Conservation (phyloP, 331 rosid genomes). For the Quercus phellos region DNA sequence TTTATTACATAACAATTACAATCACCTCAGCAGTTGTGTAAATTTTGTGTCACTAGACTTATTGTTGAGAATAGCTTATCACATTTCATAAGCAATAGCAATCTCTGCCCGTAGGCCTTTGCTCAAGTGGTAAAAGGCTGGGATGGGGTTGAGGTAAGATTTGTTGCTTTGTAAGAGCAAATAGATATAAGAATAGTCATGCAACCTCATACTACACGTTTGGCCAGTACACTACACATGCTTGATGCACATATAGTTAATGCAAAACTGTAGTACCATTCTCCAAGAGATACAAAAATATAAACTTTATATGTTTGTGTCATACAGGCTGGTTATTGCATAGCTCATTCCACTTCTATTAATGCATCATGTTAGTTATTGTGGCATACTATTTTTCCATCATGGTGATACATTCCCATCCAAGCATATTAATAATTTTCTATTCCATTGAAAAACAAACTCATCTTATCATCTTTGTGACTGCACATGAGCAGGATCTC, state of each 20-base stretch:
- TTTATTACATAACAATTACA: no score
- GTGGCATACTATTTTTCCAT: not conserved
- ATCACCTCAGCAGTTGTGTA: no score
- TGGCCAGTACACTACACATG: not conserved
- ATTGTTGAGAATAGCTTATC: no score
- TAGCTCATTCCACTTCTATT: not conserved
- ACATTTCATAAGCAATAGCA: no score
- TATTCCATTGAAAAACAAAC: slow-evolving; percentile 6
- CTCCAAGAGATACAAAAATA: not conserved
- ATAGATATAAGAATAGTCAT: not conserved
- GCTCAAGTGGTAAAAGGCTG: not conserved
- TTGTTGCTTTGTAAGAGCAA: not conserved
- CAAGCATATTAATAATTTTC: not conserved
- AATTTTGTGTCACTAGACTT: no score
- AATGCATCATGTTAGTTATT: not conserved
- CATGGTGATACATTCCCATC: not conserved
- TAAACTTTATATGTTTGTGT: not conserved
- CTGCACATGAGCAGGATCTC: slow-evolving; percentile 48
- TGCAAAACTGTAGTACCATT: not conserved
- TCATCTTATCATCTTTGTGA: slow-evolving; percentile 16
- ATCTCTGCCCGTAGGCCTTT: not conserved
- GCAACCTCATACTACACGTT: not conserved
- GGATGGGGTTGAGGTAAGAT: not conserved
- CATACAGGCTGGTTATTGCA: not conserved
- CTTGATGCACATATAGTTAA: not conserved